phyloP scores from a whole-genome alignment of 2,329 filamentous ascomycete genomes.

The Microcyclospora tardicrescens region DNA sequence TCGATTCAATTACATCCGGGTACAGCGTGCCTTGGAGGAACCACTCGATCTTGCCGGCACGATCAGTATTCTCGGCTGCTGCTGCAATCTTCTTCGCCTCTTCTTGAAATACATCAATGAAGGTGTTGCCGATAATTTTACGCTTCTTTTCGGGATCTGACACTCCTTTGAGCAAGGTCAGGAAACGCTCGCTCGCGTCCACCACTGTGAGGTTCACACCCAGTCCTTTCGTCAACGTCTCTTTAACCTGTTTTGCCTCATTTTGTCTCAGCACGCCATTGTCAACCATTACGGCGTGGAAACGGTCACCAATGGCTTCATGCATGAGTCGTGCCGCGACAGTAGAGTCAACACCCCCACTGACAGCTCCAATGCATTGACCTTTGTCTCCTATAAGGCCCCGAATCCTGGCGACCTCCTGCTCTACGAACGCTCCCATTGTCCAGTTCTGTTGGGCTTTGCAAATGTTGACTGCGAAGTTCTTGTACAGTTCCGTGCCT shows the following conservation, averaged over 20 bases:
- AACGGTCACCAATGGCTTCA: constrained; percentile 72
- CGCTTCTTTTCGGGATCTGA: constrained; percentile 71
- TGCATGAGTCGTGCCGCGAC: constrained; percentile 79
- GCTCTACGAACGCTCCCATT: constrained; percentile 70
- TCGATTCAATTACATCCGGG: constrained; percentile 58
- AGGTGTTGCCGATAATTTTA: constrained; percentile 75
- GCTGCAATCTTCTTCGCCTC: constrained; percentile 64
- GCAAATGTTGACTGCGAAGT: constrained; percentile 79
- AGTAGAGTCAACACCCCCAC: constrained; percentile 79
- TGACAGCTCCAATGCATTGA: constrained; percentile 70
- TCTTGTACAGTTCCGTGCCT: constrained; percentile 59
- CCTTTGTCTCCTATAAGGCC: constrained; percentile 67
- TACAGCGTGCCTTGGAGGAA: constrained; percentile 81
- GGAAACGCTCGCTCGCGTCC: constrained; percentile 64
- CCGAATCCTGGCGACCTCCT: constrained; percentile 70
- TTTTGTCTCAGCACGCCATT: constrained; percentile 77
- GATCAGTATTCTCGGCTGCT: constrained; percentile 51
- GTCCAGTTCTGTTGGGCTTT: constrained; percentile 64
- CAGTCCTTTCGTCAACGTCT: constrained; percentile 64
- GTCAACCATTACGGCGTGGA: constrained; percentile 75
- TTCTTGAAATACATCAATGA: constrained; percentile 73
- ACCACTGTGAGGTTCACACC: constrained; percentile 85
- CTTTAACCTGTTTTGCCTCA: constrained; percentile 69
- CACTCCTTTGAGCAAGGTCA: constrained; percentile 63
- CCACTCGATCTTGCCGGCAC: constrained; percentile 67